Conservation (phyloP, 805 yeast genomes). For the Kluyveromyces starmeri region DNA sequence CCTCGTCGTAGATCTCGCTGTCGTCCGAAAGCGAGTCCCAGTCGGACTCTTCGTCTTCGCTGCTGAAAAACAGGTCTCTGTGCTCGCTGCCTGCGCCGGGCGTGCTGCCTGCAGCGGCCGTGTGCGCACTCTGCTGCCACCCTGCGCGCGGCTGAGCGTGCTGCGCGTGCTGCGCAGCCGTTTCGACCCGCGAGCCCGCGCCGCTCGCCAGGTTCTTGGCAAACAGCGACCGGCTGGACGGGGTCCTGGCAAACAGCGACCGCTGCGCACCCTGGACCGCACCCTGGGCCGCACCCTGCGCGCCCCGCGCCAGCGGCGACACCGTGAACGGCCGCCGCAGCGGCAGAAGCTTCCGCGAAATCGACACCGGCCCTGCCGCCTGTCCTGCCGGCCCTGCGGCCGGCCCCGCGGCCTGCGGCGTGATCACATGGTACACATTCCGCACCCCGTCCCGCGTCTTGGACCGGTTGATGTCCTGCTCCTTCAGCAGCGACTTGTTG, state of each 20-base stretch:
- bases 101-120: not conserved
- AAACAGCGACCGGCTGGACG: slow-evolving; percentile 3
- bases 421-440: slow-evolving; percentile 24
- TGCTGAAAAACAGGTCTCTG: slow-evolving; percentile 23
- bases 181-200: not conserved
- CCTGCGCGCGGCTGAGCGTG: not conserved
- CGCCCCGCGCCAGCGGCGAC: not conserved
- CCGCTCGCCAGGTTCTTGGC: not conserved
- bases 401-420: no score
- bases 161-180: not conserved
- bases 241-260: slow-evolving; percentile 3
- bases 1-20: slow-evolving; percentile 20
- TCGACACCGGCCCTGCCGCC: not conserved
- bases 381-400: no score
- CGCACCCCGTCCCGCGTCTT: slow-evolving; percentile 30
- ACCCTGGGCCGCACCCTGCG: not conserved
- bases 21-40: slow-evolving; percentile 26
- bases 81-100: slow-evolving; percentile 4
- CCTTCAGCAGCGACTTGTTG: slow-evolving; percentile 23
- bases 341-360: slow-evolving; percentile 2
- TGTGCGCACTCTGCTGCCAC: not conserved
- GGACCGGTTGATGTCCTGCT: slow-evolving; percentile 20
- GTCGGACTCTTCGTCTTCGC: slow-evolving; percentile 30
- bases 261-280: not conserved
- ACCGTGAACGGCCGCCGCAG: not conserved